Evolutionary conservation across 768 basidiomycete genomes (phyloP), one percentile per base, ranked within the genome.

Genomic region (Panaeolus papilionaceus): DNA sequence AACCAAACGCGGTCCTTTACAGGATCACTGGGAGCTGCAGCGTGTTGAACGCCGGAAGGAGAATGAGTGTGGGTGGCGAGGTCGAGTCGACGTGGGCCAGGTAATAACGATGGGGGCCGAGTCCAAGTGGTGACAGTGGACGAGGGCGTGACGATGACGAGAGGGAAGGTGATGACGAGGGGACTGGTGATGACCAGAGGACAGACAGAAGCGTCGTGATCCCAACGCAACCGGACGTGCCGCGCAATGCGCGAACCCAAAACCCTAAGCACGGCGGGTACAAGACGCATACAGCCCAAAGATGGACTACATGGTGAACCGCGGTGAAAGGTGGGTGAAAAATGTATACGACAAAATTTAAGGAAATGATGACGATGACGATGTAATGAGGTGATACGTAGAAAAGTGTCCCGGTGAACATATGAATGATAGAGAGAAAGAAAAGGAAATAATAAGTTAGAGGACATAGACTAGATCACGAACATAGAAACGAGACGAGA

Each of bases 381-480:
- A 47, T 47, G 45, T 40, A 14, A 47, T 51, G 26, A 51, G 23
- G 26, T 20, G 47, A 20, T 44, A 44, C 2, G 42, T 44, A 44
- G 23, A 51, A 7, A 20, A 51, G 23, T 6, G 20, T 20, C 47
- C 20, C 11, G 47, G 16, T 16, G 12, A 16, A 18, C 11, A 16
- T 1, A 44, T 51, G n/a, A 26, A 23, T 2, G 26, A 51, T 51
- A 10, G 18, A 51, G 26, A 51, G 10, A 33, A 26, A 38, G 23
- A 62, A 38, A 42, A 11, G 38, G 61, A 38, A 62, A 62, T 26
- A 23, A 62, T 62, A 38, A 39, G 40, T 38, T 62, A 62, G 38
- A 62, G 61, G 61, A 20, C 20, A 18, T 9, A 66, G 42, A 63
- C n/a, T 14, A 54, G 39, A 40, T 44, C 14, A 44, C 3, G 42